Conservation (phyloP, 495 filamentous ascomycete species). For the Trichocladium uniseriatum region DNA sequence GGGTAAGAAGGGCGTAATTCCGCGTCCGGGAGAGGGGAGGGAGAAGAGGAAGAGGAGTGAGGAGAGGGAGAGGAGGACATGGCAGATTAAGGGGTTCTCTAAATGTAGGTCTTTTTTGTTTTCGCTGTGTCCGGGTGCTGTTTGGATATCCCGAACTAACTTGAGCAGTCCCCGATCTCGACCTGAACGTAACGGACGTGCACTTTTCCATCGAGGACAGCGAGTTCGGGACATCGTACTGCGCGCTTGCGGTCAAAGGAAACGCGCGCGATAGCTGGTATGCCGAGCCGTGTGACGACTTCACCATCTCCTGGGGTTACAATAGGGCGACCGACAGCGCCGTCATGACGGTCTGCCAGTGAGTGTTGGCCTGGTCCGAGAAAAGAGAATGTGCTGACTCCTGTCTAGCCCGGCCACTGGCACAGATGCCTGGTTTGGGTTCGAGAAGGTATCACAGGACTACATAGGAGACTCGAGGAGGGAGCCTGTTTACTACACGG, state of each 20-base stretch:
- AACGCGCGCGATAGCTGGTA: conserved; percentile 12
- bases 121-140: neutral
- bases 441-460: neutral
- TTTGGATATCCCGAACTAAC: no score
- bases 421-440: conserved; percentile 13
- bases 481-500: conserved; percentile 2
- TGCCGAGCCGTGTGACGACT: conserved; percentile 4
- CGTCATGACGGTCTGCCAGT: conserved; percentile 23
- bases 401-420: neutral
- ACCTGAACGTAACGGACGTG: neutral
- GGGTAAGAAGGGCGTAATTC: no score
- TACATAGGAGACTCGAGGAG: conserved; percentile 2
- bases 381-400: neutral
- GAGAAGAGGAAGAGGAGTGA: neutral
- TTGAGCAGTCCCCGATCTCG: neutral
- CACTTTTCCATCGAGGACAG: neutral
- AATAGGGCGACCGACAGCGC: conserved; percentile 11
- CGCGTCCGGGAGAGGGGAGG: neutral
- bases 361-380: neutral
- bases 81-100: conserved; percentile 7
- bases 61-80: neutral
- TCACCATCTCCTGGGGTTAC: conserved; percentile 20
- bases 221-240: neutral
- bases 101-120: neutral
- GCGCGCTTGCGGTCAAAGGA: neutral